Evolutionary conservation across 2,329 filamentous ascomycete species (phyloP).

Genomic region (Leptographium wingfieldii): DNA sequence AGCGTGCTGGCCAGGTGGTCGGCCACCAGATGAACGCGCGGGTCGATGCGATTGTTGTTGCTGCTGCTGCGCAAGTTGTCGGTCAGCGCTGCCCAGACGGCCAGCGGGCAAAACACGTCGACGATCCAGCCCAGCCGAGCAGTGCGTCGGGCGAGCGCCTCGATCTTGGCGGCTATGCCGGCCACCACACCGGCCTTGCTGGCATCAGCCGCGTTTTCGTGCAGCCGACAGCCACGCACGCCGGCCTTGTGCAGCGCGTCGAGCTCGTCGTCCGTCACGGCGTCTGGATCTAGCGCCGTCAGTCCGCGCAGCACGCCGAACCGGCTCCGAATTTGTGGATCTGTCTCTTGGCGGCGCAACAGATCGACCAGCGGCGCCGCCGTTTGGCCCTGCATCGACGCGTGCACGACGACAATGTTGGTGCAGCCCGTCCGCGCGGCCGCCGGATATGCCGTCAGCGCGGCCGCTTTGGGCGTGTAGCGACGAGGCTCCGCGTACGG

Average conservation of each 20-base stretch:
- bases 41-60: neutral
- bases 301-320: neutral
- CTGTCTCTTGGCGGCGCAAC: neutral
- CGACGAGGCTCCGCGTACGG: neutral
- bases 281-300: neutral
- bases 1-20: neutral
- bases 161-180: neutral
- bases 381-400: neutral
- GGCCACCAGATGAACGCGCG: neutral
- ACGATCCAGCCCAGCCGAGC: neutral
- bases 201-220: neutral
- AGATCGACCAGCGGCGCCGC: neutral
- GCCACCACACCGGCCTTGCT: neutral
- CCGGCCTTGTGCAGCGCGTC: neutral
- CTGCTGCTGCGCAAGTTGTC: neutral
- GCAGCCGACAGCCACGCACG: neutral
- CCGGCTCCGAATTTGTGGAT: neutral
- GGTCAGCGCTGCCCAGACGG: neutral
- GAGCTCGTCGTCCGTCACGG: neutral
- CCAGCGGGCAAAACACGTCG: neutral
- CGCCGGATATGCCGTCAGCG: neutral
- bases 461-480: neutral
- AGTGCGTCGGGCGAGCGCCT: neutral
- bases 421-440: neutral
- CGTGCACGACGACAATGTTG: neutral